Base-by-base conservation (phyloP, 306 rosid species). In the Chamaecrista fasciculata region DNA sequence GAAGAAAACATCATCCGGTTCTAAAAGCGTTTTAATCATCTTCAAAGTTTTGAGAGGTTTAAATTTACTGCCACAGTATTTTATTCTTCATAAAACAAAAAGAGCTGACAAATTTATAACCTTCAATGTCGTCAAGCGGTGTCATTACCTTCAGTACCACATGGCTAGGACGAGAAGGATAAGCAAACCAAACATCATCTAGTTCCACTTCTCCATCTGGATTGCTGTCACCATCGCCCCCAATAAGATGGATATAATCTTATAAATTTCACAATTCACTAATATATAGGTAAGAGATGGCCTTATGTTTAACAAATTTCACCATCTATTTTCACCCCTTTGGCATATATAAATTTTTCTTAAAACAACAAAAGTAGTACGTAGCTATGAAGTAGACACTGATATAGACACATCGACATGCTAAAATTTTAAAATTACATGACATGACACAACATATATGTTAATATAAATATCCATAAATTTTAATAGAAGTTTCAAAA, bases 111-210 rank as follows among this genome's bases (percentile, higher is more conserved):
- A 48, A 12, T 18, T 19, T 20, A 19, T 8, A 48, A 48, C 55
- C 26, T 15, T 4, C 24, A 20, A 18, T 48, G 26, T 26, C 20
- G 3, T 19, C 20, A 18, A 48, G 40, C 4, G 12, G 28, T 25
- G 24, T 52, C 3, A 8, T 33, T 78, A 82, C 87, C 82, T 82
- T 78, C 37, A 82, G 79, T 64, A 82, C 58, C 67, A 55, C 26
- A 55, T 26, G 37, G 26, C 37, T 12, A 25, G 37, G 61, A 10
- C 10, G 37, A 26, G 61, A 26, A 55, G 61, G 61, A 25, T 55
- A 15, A n/a, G 62, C 62, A 55, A 55, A 55, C 62, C 39, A 55
- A 55, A 55, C 62, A 55, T 28, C 37, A 26, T 55, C 19, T 5
- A 55, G 39, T 5, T 55, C 39, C 20, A 55, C 36, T 55, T 55